Base-by-base conservation (phyloP, 2,329 filamentous ascomycete genomes). In the Chrysoporthe puriensis region DNA sequence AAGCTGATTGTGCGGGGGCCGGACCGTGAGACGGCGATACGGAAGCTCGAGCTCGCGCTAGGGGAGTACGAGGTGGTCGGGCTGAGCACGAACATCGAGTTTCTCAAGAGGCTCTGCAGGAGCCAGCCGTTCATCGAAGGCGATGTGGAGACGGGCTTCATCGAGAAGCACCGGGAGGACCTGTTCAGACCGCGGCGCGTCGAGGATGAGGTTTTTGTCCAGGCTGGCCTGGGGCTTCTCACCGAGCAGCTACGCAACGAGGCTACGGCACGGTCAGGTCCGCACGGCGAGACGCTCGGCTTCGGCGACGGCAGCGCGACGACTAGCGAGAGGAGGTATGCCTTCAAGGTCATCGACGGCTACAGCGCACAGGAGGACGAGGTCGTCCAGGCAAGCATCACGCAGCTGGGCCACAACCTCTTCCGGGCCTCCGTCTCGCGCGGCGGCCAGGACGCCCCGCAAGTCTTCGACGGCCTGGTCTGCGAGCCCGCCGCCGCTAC, bases 81-180 rank as follows among this genome's bases (percentile, higher is more conserved):
- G 0, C 87, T 96, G 8, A 91, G 92, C 76, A 99, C 96, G 7
- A 99, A 99, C 76, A 94, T 99, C 70, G 96, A 98, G 78, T 99
- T 99, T 76, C 81, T 99, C 68, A 98, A 98, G 82, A 87, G 90
- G 9, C 85, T 97, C 66, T 97, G 94, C 77, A 86, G 88, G 58
- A 94, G 91, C 69, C 86, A 88, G 0, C 92, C 91, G 62, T 99
- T 99, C 75, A 86, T 97, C 66, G 86, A 86, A 13, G 96, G 95
- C 9, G 89, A 96, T 26, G 94, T 99, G 16, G 95, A 99, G 79
- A 99, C 96, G 0, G 95, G 95, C 0, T 99, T 97, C 77, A 98
- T 99, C 72, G 90, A 94, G 65, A 97, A 97, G 78, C 91, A 96
- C 81, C 86, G 87, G 68, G 85, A 89, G 13, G 91, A 94, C 71